phyloP scores from a whole-genome alignment of 2,329 filamentous ascomycete species.

The Neurospora crassa region DNA sequence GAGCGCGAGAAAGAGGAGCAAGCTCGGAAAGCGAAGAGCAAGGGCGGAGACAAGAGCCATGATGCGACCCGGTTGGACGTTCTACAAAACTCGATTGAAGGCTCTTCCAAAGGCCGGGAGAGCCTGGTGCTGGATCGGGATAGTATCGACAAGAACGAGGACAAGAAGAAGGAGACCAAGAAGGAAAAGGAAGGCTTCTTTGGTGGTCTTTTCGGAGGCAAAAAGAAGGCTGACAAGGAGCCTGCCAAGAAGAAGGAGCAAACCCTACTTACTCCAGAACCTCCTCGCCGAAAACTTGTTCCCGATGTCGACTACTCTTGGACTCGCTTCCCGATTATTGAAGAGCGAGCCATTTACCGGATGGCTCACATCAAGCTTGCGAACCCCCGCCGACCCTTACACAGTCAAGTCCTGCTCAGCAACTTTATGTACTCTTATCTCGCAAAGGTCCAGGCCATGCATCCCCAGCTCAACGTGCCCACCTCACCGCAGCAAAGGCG shows the following conservation, averaged over 20 bases:
- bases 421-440: constrained; percentile 99
- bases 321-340: constrained; percentile 88
- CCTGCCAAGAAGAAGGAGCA: constrained; percentile 64
- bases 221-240: constrained; percentile 76
- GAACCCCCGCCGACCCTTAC: constrained; percentile 84
- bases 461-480: constrained; percentile 89
- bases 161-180: constrained; percentile 78
- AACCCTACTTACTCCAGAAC: constrained; percentile 72
- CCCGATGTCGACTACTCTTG: constrained; percentile 94
- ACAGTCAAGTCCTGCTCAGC: constrained; percentile 91
- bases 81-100: constrained; percentile 79
- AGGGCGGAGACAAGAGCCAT: constrained; percentile 54
- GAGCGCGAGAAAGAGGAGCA: constrained; percentile 38
- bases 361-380: constrained; percentile 99
- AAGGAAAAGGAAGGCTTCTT: constrained; percentile 94
- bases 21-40: constrained; percentile 44
- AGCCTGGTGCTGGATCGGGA: constrained; percentile 78
- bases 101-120: constrained; percentile 60
- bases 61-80: constrained; percentile 80
- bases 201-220: constrained; percentile 82
- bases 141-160: constrained; percentile 63
- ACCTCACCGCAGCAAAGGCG: constrained; percentile 53
- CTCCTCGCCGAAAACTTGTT: constrained; percentile 58
- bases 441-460: constrained; percentile 97
- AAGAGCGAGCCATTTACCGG: constrained; percentile 93